Conservation (phyloP, 805 yeast genomes). For the Sungouiella thailandica region DNA sequence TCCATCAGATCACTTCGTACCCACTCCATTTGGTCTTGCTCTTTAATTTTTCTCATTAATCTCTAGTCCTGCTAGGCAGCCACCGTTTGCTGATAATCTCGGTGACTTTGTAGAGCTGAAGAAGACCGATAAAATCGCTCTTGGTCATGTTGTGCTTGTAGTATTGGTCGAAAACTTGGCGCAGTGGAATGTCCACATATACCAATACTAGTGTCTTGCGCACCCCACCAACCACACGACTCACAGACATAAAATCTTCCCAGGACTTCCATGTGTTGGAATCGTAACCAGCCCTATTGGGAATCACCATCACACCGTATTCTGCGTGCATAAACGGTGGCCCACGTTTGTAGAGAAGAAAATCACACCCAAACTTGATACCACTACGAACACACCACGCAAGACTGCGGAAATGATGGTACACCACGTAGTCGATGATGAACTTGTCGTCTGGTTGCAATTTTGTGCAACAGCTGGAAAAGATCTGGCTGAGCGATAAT, state of each 20-base stretch:
- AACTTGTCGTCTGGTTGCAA: conserved; percentile 26
- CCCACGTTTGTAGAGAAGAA: conserved; percentile 77
- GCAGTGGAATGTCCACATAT: conserved; percentile 54
- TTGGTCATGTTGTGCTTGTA: conserved; percentile 1
- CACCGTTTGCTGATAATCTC: conserved; percentile 76
- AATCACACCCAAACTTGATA: conserved; percentile 87
- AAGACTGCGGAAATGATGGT: conserved; percentile 78
- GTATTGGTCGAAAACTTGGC: conserved; percentile 23
- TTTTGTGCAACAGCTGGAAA: conserved; percentile 22
- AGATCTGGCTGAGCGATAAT: conserved; percentile 18
- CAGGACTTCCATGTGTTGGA: conserved; percentile 47
- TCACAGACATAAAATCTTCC: conserved; percentile 55
- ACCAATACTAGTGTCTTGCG: conserved; percentile 69
- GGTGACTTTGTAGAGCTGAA: conserved; percentile 46
- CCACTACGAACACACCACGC: conserved; percentile 97
- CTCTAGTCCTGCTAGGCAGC: conserved; percentile 82
- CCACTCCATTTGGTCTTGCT: too few species aligned
- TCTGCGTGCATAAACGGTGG: conserved; percentile 97
- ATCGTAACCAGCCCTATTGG: conserved; percentile 26
- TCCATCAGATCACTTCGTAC: too few species aligned
- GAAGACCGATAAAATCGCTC: conserved; percentile 21
- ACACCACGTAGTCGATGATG: conserved; percentile 59
- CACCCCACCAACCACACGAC: conserved; percentile 84
- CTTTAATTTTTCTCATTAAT: conserved; percentile 38
- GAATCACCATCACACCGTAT: conserved; percentile 57